Base-by-base conservation (phyloP, 768 basidiomycete species). In the Tylopilus balloui region DNA sequence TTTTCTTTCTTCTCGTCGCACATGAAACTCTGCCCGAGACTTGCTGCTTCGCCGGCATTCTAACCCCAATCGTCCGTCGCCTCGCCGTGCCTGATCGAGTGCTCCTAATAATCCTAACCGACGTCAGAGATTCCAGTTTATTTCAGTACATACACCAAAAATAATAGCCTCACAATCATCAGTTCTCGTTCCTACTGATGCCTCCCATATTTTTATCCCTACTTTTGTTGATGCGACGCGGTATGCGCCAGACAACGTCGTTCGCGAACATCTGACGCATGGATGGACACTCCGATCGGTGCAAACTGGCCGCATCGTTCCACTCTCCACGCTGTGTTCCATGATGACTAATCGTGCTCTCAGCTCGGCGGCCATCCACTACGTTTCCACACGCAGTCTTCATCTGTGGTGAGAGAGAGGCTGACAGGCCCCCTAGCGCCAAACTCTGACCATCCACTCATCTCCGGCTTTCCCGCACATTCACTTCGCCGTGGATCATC, bases 401-500 rank as follows among this genome's bases (percentile, higher is more conserved):
- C 46, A 10, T 31, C 35, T 41, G 36, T 31, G 39, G 42, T 42
- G 45, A 41, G 55, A 52, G 39, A 40, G 48, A 37, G 31, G 8
- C 12, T 15, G 46, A 37, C 36, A 21, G 37, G 38, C 29, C 47
- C 36, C 37, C 43, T 51, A 52, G 29, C 21, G 14, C 19, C 19
- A 35, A 20, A 52, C 27, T 54, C 50, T 29, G 32, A 27, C 43
- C 42, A 31, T 28, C 40, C 45, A 36, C 45, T 31, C 54, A 57
- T 58, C 40, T 55, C 63, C 52, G 50, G 42, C 27, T 45, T 66
- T 65, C 64, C 64, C 64, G 61, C 58, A 49, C 59, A 32, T 39
- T 25, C 49, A 13, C 52, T 61, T 61, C 49, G 42, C 61, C 59
- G 57, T 64, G 61, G 64, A 56, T 63, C 64, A 61, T 64, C 59